Evolutionary conservation across 768 basidiomycete species (phyloP).

Genomic region (Mycena olivaceomarginata): DNA sequence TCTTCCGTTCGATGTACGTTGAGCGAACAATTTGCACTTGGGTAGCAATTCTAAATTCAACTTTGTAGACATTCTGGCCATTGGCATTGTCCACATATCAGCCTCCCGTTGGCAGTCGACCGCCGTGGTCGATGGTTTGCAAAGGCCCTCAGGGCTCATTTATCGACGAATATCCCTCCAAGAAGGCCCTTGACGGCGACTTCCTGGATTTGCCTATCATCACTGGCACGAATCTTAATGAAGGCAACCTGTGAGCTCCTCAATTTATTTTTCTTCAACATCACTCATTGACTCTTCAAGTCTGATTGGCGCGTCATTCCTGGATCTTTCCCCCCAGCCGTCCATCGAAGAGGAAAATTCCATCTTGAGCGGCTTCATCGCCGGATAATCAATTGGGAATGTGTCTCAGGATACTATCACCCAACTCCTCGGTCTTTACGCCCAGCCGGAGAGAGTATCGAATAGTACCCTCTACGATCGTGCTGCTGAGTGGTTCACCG

Average conservation of each 20-base stretch:
- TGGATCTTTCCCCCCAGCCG: slow-evolving; percentile 13
- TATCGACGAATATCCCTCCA: slow-evolving; percentile 14
- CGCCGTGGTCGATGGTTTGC: slow-evolving; percentile 7
- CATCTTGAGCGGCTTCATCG: slow-evolving; percentile 1
- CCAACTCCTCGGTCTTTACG: slow-evolving; percentile 21
- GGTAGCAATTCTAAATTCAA: neutral
- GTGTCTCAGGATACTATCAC: slow-evolving; percentile 5
- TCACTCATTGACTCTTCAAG: neutral
- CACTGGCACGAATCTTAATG: slow-evolving; percentile 6
- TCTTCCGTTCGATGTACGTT: slow-evolving; percentile 10
- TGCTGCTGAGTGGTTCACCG: slow-evolving; percentile 8
- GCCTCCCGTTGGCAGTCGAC: slow-evolving; percentile 8
- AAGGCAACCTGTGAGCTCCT: slow-evolving; percentile 4
- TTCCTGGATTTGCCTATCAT: neutral
- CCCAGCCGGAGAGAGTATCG: neutral
- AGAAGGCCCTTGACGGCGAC: slow-evolving; percentile 7
- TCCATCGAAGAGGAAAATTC: slow-evolving; percentile 12
- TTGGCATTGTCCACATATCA: slow-evolving; percentile 5
- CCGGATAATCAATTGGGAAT: neutral
- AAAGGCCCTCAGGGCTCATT: slow-evolving; percentile 19
- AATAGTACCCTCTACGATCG: slow-evolving; percentile 21
- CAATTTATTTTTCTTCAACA: neutral
- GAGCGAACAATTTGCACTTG: neutral
- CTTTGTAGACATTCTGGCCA: slow-evolving; percentile 8
- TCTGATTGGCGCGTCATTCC: slow-evolving; percentile 11